Percentiles rank a stretch among this genome's conserved stretches.
phyloP scores from a whole-genome alignment of 1,284 basidiomycete species.

The Trametes polyzona region DNA sequence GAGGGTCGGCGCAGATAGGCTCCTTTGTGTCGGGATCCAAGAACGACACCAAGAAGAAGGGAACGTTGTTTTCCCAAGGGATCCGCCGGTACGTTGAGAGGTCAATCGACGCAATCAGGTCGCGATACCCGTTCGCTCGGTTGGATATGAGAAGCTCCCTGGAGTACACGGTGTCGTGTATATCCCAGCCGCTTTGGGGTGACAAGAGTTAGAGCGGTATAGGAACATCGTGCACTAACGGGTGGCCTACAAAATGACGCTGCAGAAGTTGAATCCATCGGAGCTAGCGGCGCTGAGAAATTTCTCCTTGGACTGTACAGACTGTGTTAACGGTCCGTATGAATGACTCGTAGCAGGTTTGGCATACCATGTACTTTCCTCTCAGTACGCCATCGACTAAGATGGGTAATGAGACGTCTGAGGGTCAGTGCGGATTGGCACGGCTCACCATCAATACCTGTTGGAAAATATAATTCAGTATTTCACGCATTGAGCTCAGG shows the following conservation, averaged over 20 bases:
- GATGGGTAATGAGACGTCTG: constrained; percentile 3
- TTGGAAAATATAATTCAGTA: neutral
- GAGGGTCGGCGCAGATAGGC: constrained; percentile 83
- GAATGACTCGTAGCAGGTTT: too few species aligned
- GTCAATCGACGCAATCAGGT: constrained; percentile 85
- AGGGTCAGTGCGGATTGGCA: neutral
- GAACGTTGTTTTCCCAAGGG: constrained; percentile 91
- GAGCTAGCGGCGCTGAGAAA: constrained; percentile 85
- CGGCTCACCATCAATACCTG: constrained; percentile 71
- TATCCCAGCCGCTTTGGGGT: constrained; percentile 76
- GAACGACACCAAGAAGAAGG: constrained; percentile 94
- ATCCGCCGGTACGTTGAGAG: constrained; percentile 85
- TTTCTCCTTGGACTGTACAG: constrained; percentile 88
- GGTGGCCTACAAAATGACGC: constrained; percentile 77
- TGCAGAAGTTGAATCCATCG: constrained; percentile 91
- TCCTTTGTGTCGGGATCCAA: constrained; percentile 81
- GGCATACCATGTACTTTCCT: constrained; percentile 87
- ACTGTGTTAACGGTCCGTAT: too few species aligned
- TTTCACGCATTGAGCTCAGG: neutral
- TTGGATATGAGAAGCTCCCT: constrained; percentile 91
- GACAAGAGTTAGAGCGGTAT: constrained; percentile 4
- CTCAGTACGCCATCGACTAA: constrained; percentile 91
- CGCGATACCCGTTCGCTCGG: constrained; percentile 88
- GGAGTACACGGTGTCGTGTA: constrained; percentile 84
- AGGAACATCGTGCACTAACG: neutral